phyloP scores from a whole-genome alignment of 805 yeast genomes.

The Naumovozyma castellii region DNA sequence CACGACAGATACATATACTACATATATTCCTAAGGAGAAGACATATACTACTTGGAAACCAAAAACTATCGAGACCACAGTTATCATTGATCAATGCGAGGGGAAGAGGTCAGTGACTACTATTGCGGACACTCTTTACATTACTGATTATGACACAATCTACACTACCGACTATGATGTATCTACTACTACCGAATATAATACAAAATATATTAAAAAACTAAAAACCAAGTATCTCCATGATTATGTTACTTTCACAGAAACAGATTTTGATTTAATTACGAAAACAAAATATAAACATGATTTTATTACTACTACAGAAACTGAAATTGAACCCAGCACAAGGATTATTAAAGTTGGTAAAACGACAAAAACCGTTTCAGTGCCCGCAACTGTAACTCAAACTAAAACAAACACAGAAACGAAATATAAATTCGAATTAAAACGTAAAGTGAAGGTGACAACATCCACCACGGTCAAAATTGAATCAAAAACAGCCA shows the following conservation, averaged over 20 bases:
- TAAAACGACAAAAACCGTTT: slow-evolving; percentile 17
- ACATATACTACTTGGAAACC: slow-evolving; percentile 9
- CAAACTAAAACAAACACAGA: slow-evolving; percentile 14
- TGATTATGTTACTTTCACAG: slow-evolving; percentile 23
- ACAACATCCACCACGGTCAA: slow-evolving; percentile 16
- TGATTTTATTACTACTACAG: slow-evolving; percentile 16
- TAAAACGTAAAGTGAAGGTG: slow-evolving; percentile 9
- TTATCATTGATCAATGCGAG: slow-evolving; percentile 5
- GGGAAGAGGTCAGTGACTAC: slow-evolving; percentile 9
- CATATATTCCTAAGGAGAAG: slow-evolving; percentile 9
- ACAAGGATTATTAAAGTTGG: neutral
- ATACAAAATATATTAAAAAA: slow-evolving; percentile 9
- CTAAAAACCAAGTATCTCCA: slow-evolving; percentile 24
- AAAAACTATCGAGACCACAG: slow-evolving; percentile 5
- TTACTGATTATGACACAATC: slow-evolving; percentile 5
- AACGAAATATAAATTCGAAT: slow-evolving; percentile 6
- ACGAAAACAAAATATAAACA: slow-evolving; percentile 14
- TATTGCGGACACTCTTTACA: slow-evolving; percentile 2
- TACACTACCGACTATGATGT: slow-evolving; percentile 1
- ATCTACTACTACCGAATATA: slow-evolving; percentile 5
- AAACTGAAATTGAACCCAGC: slow-evolving; percentile 14
- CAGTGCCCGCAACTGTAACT: slow-evolving; percentile 14
- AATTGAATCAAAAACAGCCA: slow-evolving; percentile 19
- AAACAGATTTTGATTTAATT: slow-evolving; percentile 12
- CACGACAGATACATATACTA: slow-evolving; percentile 8